Evolutionary conservation across 441 rosid genomes (phyloP), one percentile per base, ranked within the genome.

Genomic region (Mallotus repandus): DNA sequence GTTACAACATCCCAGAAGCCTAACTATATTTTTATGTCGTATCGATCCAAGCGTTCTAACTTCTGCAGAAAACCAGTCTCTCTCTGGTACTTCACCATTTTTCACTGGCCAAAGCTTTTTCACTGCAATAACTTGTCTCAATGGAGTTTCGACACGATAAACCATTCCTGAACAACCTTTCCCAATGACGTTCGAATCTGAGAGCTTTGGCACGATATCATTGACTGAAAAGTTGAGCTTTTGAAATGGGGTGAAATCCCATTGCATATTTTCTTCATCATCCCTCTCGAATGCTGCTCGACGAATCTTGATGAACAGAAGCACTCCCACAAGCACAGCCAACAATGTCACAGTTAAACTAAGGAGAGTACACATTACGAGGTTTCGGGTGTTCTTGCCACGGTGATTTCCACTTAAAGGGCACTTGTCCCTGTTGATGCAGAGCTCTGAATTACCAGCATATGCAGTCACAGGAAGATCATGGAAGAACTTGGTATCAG

Each of bases 101-200:
- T 82, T 86, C 52, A 77, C 25, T 12, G 92, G 91, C 92, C 94
- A 89, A 21, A 89, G 85, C 82, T 86, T 89, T 85, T 89, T 89
- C 76, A 89, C 94, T n/a, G 94, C 92, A 38, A 89, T 75, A 21
- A 85, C 79, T 78, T 89, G 90, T 72, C 81, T 79, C 16, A 79
- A 54, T 1, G 90, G 85, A 52, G 88, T 83, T 73, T 88, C 90
- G 9, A 88, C 91, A 5, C 88, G 88, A 65, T 88, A 89, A 55
- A 88, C 94, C 84, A 86, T 75, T 21, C 94, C 94, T 0, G 94
- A 89, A 75, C 85, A 77, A 69, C 94, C 94, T 77, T 85, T 85
- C 49, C 94, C 94, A 6, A 89, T 62, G 53, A 88, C 63, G 73
- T 88, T 89, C 45, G 88, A 72, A 64, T 88, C 94, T 1, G 86